Base-by-base conservation (phyloP, 257 asterid genomes). In the Ocimum tenuiflorum region DNA sequence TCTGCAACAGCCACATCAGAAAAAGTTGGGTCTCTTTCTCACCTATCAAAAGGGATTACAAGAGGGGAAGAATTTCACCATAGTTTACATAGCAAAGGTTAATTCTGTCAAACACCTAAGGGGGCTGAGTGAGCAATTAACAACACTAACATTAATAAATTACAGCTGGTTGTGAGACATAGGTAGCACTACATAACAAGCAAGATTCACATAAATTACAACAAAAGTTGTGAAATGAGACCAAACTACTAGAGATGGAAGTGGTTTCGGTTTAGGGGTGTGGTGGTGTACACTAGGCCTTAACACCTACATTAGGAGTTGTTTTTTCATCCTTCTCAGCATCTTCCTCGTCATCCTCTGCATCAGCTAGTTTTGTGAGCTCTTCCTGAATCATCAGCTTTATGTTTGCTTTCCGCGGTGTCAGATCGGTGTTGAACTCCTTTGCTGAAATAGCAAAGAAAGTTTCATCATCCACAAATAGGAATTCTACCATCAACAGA, bases 311-410 rank as follows among this genome's bases (percentile, higher is more conserved):
- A 60, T 65, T 48, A 0, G 88, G 41, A 72, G 86, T 65, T 41
- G 74, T 69, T 8, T 58, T 71, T 11, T 59, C 77, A 47, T 72
- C 81, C 68, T 81, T 74, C 38, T 50, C 95, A 0, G 74, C 91
- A 14, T 83, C 82, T 3, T 81, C 88, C 36, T 81, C 97, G 1
- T 85, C 96, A 3, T 80, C 97, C 1, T 88, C 96, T 2, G 91
- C 96, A n/a, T 89, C 96, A 1, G 95, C 98, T 46, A 91, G 81
- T 69, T 83, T 85, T 6, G 95, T 84, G 36, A 91, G 87, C 77
- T 91, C 98, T 1, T 91, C 94, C 82, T 91, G 98, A 77, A 91
- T 89, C 95, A 91, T 85, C 42, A 77, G 68, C 83, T 91, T 91
- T 56, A 78, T 73, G 9, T 70, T 18, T 15, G 69, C 24, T 57